Evolutionary conservation across 441 rosid species (phyloP).

Genomic region (Pelargonium citronellum): DNA sequence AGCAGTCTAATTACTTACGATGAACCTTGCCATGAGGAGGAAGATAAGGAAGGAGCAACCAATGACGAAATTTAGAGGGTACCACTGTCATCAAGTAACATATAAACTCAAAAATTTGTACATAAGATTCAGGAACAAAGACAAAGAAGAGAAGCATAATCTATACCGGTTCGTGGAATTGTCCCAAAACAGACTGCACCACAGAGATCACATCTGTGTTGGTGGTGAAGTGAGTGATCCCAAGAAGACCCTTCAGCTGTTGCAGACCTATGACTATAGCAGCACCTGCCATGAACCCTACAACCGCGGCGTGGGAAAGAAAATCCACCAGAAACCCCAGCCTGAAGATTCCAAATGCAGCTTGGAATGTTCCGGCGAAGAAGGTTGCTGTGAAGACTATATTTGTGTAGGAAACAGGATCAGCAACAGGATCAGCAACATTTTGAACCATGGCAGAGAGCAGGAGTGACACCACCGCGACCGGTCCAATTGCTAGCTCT

Average conservation of each 20-base stretch:
- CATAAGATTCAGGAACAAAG: neutral
- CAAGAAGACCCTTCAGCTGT: slow-evolving; percentile 79
- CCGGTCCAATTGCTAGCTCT: slow-evolving; percentile 87
- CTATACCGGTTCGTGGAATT: slow-evolving; percentile 59
- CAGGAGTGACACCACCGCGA: slow-evolving; percentile 82
- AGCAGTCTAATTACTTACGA: slow-evolving; percentile 39
- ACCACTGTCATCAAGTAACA: slow-evolving; percentile 48
- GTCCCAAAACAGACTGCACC: slow-evolving; percentile 49
- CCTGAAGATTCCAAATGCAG: slow-evolving; percentile 70
- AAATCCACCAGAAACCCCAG: slow-evolving; percentile 82
- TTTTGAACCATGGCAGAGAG: slow-evolving; percentile 63
- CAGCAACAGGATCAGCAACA: slow-evolving; percentile 49
- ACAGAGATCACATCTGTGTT: slow-evolving; percentile 76
- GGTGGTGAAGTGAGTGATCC: slow-evolving; percentile 60
- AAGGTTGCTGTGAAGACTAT: slow-evolving; percentile 70
- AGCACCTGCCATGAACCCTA: slow-evolving; percentile 88
- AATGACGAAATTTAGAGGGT: slow-evolving; percentile 54
- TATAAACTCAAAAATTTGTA: too few relatives aligned
- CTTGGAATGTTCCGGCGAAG: slow-evolving; percentile 75
- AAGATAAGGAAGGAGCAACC: slow-evolving; percentile 71
- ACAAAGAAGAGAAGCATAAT: slow-evolving; percentile 11
- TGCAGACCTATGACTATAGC: slow-evolving; percentile 89
- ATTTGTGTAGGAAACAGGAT: slow-evolving; percentile 53
- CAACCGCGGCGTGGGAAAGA: slow-evolving; percentile 73
- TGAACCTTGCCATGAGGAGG: slow-evolving; percentile 55